Evolutionary conservation across 495 filamentous ascomycete species (phyloP), one percentile per base, ranked within the genome.

Genomic region (Copromyces sp.): DNA sequence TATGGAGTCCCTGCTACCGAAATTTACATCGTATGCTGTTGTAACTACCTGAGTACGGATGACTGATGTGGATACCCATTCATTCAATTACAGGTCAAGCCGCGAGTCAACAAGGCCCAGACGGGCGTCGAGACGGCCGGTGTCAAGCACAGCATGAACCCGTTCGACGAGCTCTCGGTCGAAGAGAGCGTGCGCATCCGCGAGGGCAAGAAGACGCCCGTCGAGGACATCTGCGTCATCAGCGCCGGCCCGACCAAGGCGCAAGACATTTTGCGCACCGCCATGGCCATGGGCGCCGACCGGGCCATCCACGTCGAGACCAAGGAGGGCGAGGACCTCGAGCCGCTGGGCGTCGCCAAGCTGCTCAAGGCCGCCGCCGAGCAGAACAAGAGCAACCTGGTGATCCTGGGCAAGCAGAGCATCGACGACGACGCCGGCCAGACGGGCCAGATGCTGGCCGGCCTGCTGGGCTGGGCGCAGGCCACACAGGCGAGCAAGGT

Each of bases 241-340:
- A 90, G 89, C 75, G 93, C 92, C 73, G 95, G 95, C 39, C 95
- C 95, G 9, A 80, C 92, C 37, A 98, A 98, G 86, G 86, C 92
- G 68, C 86, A 86, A 75, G 95, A 99, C 78, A 88, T 92, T 4
- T 88, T 99, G 38, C 93, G 95, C 70, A 99, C 94, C 5, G 95
- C 95, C 47, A 94, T 99, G 94, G 96, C 95, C 76, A 98, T 98
- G 94, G 95, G 95, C 78, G 95, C 95, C 9, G 95, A 99, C 86
- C 90, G 94, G 14, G 90, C 82, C 6, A 92, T 99, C 78, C 93
- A 94, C 85, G 90, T 98, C 69, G 90, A 94, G 71, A 82, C 91
- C 29, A 89, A 90, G 75, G 85, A 82, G 80, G 87, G 83, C 68
- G 88, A 89, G 2, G 83, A 82, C 39, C 87, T 96, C n/a, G 95